phyloP scores from a whole-genome alignment of 805 yeast genomes.

The Yamadazyma olivae region DNA sequence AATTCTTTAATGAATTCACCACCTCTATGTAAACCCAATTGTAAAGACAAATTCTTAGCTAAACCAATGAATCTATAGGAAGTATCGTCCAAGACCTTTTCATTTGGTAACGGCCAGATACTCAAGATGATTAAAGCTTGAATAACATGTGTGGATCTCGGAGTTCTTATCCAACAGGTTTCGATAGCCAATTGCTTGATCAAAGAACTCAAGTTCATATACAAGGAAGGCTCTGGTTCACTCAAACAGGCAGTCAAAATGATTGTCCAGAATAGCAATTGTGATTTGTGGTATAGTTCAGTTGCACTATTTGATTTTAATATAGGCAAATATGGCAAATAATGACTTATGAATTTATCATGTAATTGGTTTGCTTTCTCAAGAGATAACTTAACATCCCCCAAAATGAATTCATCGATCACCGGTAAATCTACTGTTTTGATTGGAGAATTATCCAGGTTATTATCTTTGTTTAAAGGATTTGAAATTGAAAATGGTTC shows the following conservation, averaged over 20 bases:
- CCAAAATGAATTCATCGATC: conserved; percentile 67
- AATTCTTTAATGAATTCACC: conserved; percentile 91
- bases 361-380: conserved; percentile 73
- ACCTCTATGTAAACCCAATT: conserved; percentile 80
- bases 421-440: conserved; percentile 7
- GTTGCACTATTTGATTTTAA: conserved; percentile 66
- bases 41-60: conserved; percentile 80
- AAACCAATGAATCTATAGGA: conserved; percentile 85
- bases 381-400: conserved; percentile 67
- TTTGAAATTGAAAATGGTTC: conserved; percentile 5
- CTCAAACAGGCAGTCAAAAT: conserved; percentile 82
- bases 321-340: conserved; percentile 78
- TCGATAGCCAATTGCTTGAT: conserved; percentile 87
- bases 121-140: conserved; percentile 84
- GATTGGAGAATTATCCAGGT: conserved; percentile 29
- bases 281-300: conserved; percentile 79
- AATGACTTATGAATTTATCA: conserved; percentile 59
- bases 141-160: conserved; percentile 89
- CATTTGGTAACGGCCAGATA: conserved; percentile 91
- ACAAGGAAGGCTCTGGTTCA: conserved; percentile 83
- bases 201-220: conserved; percentile 68
- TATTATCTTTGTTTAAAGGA: conserved; percentile 12
- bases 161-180: conserved; percentile 90
- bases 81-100: conserved; percentile 87
- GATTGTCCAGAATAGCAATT: conserved; percentile 85